Conservation (phyloP, 257 asterid genomes). For the Solanum ossicruentum region DNA sequence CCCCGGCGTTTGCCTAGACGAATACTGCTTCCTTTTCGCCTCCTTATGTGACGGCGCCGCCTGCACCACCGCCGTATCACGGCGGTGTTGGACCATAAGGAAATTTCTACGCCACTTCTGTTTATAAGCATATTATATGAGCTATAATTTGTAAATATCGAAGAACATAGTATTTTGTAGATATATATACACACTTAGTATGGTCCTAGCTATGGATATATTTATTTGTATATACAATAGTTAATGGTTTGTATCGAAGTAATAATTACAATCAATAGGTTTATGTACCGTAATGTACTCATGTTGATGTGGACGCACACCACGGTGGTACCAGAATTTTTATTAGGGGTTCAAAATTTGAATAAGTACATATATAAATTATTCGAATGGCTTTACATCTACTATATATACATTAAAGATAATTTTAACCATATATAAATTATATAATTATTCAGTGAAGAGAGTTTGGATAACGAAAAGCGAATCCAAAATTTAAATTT, state of each 20-base stretch:
- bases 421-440: no score
- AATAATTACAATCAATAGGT: constrained; percentile 19
- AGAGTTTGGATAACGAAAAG: background rate
- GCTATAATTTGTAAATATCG: background rate
- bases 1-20: constrained; percentile 57
- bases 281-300: background rate
- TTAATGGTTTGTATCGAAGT: constrained; percentile 21
- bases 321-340: no score
- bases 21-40: constrained; percentile 30
- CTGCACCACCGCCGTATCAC: constrained; percentile 33
- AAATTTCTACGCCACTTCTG: constrained; percentile 15
- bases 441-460: no score
- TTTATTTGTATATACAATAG: background rate
- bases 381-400: no score
- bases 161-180: background rate
- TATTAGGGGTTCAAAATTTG: no score
- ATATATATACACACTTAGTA: background rate
- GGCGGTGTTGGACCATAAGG: constrained; percentile 33
- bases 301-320: background rate
- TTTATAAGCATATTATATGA: constrained; percentile 19
- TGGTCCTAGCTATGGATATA: background rate
- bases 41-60: constrained; percentile 20
- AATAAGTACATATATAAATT: no score
- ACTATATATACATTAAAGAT: no score
- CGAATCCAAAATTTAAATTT: background rate